Percentiles rank a stretch among this genome's conserved stretches.
Conservation (phyloP, 371 early-diverging fungal genomes). For the Batkoa obscura region DNA sequence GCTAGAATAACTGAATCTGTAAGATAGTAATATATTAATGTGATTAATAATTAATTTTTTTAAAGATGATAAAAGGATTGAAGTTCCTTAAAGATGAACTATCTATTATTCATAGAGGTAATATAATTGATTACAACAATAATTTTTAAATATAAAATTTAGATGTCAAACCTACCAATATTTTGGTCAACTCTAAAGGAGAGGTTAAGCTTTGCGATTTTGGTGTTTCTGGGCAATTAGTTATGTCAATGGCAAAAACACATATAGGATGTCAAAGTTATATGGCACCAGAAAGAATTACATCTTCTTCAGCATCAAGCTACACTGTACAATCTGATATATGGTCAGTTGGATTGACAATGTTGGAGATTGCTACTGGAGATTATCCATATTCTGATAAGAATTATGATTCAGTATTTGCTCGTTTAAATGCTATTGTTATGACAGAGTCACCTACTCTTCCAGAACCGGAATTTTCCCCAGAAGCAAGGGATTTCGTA, state of each 20-base stretch:
- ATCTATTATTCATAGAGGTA: slow-evolving; percentile 72
- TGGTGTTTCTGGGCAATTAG: slow-evolving; percentile 73
- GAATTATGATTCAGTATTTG: slow-evolving; percentile 53
- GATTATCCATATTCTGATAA: slow-evolving; percentile 53
- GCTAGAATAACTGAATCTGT: slow-evolving; percentile 33
- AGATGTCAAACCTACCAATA: slow-evolving; percentile 92
- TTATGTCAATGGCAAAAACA: slow-evolving; percentile 78
- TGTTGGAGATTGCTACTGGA: slow-evolving; percentile 79
- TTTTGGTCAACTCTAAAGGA: slow-evolving; percentile 63
- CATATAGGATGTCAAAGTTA: slow-evolving; percentile 87
- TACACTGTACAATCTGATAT: slow-evolving; percentile 68
- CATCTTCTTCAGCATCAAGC: slow-evolving; percentile 24
- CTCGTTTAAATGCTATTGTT: slow-evolving; percentile 72
- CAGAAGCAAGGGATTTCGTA: slow-evolving; percentile 57
- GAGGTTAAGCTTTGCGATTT: slow-evolving; percentile 88
- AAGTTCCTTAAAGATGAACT: slow-evolving; percentile 78
- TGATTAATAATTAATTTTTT: neutral
- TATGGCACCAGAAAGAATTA: slow-evolving; percentile 81
- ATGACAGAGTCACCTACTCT: slow-evolving; percentile 53
- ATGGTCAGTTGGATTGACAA: slow-evolving; percentile 82
- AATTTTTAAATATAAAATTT: neutral
- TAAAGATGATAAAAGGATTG: slow-evolving; percentile 63
- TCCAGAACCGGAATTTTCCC: slow-evolving; percentile 40
- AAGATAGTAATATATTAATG: no score
- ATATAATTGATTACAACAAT: neutral